Evolutionary conservation across 2,329 filamentous ascomycete genomes (phyloP).

Genomic region (Exophiala phaeomuriformis): DNA sequence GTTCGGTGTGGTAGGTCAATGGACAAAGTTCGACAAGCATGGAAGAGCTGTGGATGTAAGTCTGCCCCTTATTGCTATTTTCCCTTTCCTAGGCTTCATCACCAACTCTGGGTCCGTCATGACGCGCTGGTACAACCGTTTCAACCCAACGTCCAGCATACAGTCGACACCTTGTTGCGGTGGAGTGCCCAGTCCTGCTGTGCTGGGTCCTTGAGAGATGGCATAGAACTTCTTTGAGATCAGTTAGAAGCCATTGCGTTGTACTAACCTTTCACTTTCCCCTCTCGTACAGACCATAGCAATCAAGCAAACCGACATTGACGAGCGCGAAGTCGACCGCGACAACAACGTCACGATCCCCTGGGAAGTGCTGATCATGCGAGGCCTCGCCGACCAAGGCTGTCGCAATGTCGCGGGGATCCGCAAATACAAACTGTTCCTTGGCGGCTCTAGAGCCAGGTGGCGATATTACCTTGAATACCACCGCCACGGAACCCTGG

Average conservation of each 20-base stretch:
- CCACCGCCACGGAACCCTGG: constrained; percentile 11
- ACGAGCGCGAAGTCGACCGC: constrained; percentile 5
- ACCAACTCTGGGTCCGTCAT: neutral
- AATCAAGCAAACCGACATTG: constrained; percentile 16
- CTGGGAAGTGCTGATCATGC: constrained; percentile 13
- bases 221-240: too few species aligned
- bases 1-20: constrained; percentile 19
- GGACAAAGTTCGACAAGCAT: constrained; percentile 10
- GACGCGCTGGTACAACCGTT: too few species aligned
- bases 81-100: neutral
- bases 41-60: constrained; percentile 14
- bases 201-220: too few species aligned
- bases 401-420: constrained; percentile 10
- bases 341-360: constrained; percentile 7
- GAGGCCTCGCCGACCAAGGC: constrained; percentile 8
- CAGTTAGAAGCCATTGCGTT: too few species aligned
- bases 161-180: too few species aligned
- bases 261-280: neutral
- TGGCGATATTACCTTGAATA: constrained; percentile 20
- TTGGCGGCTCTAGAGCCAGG: neutral
- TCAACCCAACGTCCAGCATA: too few species aligned
- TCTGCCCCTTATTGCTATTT: neutral
- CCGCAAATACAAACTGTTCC: constrained; percentile 8
- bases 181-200: too few species aligned
- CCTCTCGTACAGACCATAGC: constrained; percentile 8